A percentile compares a stretch with the other conserved stretches of the same genome.
phyloP scores from a whole-genome alignment of 805 yeast species.

The Wickerhamiella musiphila region DNA sequence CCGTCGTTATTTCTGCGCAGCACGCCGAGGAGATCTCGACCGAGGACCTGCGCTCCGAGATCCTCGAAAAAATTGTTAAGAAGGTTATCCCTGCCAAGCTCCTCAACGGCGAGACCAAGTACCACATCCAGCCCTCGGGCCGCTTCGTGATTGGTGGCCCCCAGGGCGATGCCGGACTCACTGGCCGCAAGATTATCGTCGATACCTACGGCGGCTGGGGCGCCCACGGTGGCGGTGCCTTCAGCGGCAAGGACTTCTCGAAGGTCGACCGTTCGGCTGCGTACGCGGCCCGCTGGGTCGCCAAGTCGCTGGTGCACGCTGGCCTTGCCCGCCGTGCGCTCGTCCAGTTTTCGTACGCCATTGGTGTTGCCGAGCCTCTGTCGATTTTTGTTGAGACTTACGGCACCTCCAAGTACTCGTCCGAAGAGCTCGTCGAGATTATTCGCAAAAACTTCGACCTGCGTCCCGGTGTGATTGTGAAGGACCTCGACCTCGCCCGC shows the following conservation, averaged over 20 bases:
- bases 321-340: slow-evolving; percentile 92
- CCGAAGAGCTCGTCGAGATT: slow-evolving; percentile 79
- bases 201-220: slow-evolving; percentile 99
- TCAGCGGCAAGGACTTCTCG: slow-evolving; percentile 99
- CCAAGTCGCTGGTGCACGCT: slow-evolving; percentile 90
- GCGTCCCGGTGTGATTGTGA: slow-evolving; percentile 98
- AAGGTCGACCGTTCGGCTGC: slow-evolving; percentile 99
- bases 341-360: slow-evolving; percentile 98
- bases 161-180: slow-evolving; percentile 99
- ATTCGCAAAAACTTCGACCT: slow-evolving; percentile 90
- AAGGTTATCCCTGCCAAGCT: slow-evolving; percentile 82
- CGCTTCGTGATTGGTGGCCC: slow-evolving; percentile 99
- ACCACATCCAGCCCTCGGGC: slow-evolving; percentile 99
- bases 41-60: slow-evolving; percentile 71
- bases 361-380: slow-evolving; percentile 99
- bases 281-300: slow-evolving; percentile 99
- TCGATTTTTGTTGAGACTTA: slow-evolving; percentile 94
- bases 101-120: slow-evolving; percentile 86
- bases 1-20: slow-evolving; percentile 93
- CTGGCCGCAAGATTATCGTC: slow-evolving; percentile 98
- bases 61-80: slow-evolving; percentile 65
- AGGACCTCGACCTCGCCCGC: slow-evolving; percentile 91
- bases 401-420: slow-evolving; percentile 86
- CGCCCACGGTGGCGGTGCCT: slow-evolving; percentile 99
- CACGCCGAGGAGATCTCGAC: slow-evolving; percentile 93